These are phyloP conservation scores for Coniochaeta sp. DNA, from an alignment of 2,329 filamentous ascomycete genomes.

Conservation along the genomic window DNA sequence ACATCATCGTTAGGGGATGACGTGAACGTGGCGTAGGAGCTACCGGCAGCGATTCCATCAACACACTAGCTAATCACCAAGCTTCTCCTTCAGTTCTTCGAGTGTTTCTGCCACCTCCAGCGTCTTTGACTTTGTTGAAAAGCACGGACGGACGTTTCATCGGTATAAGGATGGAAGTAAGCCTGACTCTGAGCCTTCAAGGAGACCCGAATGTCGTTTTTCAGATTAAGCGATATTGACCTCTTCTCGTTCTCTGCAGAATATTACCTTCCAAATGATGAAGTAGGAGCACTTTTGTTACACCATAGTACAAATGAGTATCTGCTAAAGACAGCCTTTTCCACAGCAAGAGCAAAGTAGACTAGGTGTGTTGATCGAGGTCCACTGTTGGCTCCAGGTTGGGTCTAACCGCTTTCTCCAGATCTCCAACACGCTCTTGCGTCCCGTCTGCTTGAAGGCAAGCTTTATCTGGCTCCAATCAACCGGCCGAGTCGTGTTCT, in stretches of 20 bases:
- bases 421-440: slow-evolving; percentile 25
- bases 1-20: slow-evolving; percentile 1
- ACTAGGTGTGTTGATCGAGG: slow-evolving; percentile 6
- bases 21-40: background rate
- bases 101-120: slow-evolving; percentile 5
- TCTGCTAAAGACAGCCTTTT: background rate
- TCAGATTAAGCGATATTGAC: too few relatives aligned
- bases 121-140: slow-evolving; percentile 3
- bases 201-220: background rate
- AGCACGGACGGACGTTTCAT: slow-evolving; percentile 4
- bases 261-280: slow-evolving; percentile 10
- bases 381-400: background rate
- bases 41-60: background rate
- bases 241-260: background rate
- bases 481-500: slow-evolving; percentile 31
- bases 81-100: background rate
- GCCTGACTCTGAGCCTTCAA: too few relatives aligned
- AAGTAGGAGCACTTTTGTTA: slow-evolving; percentile 3
- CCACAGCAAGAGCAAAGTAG: slow-evolving; percentile 14
- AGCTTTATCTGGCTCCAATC: slow-evolving; percentile 36
- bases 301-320: background rate
- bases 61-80: background rate
- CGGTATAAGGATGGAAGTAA: slow-evolving; percentile 3
- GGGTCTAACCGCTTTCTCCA: slow-evolving; percentile 3
- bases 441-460: slow-evolving; percentile 30